Evolutionary conservation across 1,139 yeast genomes (phyloP), one percentile per base, ranked within the genome.

Genomic region (Yamadazyma diospyri): DNA sequence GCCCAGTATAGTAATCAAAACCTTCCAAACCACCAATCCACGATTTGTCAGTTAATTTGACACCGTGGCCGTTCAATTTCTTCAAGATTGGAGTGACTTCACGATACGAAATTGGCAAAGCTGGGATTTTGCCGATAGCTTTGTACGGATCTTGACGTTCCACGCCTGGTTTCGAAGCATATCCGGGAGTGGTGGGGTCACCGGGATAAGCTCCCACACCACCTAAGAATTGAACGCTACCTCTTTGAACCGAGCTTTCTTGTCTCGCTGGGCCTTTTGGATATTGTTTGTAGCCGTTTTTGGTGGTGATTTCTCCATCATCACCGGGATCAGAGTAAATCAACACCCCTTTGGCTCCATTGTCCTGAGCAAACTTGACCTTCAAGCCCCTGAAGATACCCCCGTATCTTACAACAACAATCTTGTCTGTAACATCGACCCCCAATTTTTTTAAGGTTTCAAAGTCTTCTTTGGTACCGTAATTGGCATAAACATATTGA

Each of bases 131-230:
- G 2, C 71, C 71, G 37, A 64, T 69, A 26, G 67, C 59, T 14
- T 39, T 40, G 40, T 64, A 57, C 1, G 75, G 75, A 32, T 66
- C 72, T 35, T 57, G 40, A 35, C 74, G 60, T 25, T 57, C 63
- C n/a, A 50, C 69, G 15, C 68, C 79, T 3, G 76, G 69, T 40
- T 76, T 79, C 26, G 87, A 78, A 4, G 94, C 79, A 47, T 77
- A 79, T 1, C 92, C 92, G 14, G 94, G 94, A 3, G 94, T 82
- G 2, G 94, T 78, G 25, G 96, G 96, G 51, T 88, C 96, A 31
- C 96, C 96, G 1, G 95, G 95, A 27, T 69, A 55, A 11, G 66
- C 51, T 8, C 68, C 69, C 4, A 69, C 62, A 29, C 72, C 73
- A 2, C 94, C 83, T 34, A 87, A 63, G 50, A 81, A 87, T 55